Evolutionary conservation across 331 rosid species (phyloP), one percentile per base, ranked within the genome.

Genomic region (Rosa hybrid): DNA sequence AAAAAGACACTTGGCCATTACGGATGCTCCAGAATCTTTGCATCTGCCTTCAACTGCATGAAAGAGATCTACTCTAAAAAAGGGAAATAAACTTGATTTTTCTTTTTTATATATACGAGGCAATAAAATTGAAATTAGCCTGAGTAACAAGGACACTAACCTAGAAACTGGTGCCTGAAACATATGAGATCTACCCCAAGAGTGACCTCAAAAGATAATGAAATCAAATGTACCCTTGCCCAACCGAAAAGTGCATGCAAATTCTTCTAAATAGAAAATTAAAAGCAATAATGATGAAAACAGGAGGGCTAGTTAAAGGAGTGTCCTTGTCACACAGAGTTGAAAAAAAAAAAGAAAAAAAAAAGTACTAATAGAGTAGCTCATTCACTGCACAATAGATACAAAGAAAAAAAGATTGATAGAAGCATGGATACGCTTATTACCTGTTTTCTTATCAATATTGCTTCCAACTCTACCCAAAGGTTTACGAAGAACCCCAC

Each of bases 1-100:
- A 90, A 93, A 95, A 81, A 95, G 90, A 84, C 97, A 95, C 90
- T 90, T 87, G 91, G 98, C 99, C 92, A 90, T 86, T 86, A 84
- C 76, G 86, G 99, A 95, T 82, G 70, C 97, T 89, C 95, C 97
- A 83, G 91, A 87, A 80, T 78, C 89, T 87, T 88, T 89, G 94
- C 90, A 87, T 81, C 75, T 90, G 89, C 90, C 90, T 83, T 87
- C 89, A 95, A 91, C 99, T 93, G 98, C 98, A 93, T 74, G 91
- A 91, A 90, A 95, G 90, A 93, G 91, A 95, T 90, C 89, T 88
- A 82, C 74, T 86, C 90, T 83, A 85, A 81, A 80, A 88, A 80
- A 82, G 83, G 81, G 75, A 70, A 83, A 86, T 69, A 77, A 82
- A 80, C 82, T 72, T 39, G 21, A 80, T 34, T 77, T 34, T 67